Conservation (phyloP, 129 eudicot species). For the Flaveria brownii region DNA sequence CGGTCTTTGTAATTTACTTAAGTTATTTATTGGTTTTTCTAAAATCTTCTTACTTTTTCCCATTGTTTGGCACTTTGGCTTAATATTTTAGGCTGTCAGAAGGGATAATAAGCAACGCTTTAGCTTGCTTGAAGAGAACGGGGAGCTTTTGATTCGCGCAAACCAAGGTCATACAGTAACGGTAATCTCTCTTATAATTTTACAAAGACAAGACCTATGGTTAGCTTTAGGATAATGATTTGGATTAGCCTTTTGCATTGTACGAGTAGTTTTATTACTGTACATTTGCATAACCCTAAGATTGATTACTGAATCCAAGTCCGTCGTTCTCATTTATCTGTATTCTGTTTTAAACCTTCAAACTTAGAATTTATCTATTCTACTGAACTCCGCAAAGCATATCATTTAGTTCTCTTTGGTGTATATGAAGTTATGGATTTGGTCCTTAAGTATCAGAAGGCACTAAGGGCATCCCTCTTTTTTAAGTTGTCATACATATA, state of each 20-base stretch:
- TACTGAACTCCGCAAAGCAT: background rate
- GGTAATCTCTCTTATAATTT: constrained; percentile 41
- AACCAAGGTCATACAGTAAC: constrained; percentile 88
- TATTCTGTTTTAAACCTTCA: constrained; percentile 1
- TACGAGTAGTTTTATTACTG: background rate
- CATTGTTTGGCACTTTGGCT: background rate
- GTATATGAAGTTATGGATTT: background rate
- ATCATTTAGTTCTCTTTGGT: background rate
- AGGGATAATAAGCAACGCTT: constrained; percentile 91
- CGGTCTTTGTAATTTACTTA: background rate
- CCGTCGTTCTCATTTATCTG: background rate
- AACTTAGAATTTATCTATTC: background rate
- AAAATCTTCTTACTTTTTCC: background rate
- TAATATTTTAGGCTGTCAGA: constrained; percentile 63
- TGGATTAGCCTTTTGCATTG: background rate
- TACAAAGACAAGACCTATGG: background rate
- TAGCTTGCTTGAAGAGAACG: constrained; percentile 86
- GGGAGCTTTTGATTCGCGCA: constrained; percentile 87
- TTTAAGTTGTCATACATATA: background rate
- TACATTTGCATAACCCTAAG: background rate
- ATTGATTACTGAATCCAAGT: background rate
- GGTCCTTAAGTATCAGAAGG: background rate
- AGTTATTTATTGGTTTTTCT: background rate
- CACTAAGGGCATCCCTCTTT: background rate
- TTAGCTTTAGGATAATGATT: constrained; percentile 15